These are phyloP conservation scores for Albophoma yamanashiensis DNA, from an alignment of 2,329 filamentous ascomycete species.

Conservation along the genomic window DNA sequence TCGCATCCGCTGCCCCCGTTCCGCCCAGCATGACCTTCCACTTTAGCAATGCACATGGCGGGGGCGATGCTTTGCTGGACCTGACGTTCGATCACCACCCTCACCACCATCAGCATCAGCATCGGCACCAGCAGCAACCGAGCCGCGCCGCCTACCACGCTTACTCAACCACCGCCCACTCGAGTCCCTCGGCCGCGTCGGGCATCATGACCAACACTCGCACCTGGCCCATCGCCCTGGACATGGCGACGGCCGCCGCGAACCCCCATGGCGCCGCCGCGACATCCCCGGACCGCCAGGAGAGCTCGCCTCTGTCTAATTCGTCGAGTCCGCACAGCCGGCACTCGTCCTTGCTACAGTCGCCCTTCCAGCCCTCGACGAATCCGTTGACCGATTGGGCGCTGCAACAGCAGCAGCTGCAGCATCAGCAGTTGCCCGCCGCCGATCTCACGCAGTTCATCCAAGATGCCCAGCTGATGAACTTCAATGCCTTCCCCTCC, in stretches of 20 bases:
- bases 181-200: constrained; percentile 20
- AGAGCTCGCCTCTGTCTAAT: constrained; percentile 37
- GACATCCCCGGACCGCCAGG: constrained; percentile 36
- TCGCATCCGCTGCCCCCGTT: constrained; percentile 19
- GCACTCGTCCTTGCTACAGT: constrained; percentile 38
- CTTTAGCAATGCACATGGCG: constrained; percentile 41
- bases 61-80: constrained; percentile 49
- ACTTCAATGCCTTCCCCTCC: constrained; percentile 40
- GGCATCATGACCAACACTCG: constrained; percentile 25
- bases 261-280: constrained; percentile 34
- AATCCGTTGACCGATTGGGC: constrained; percentile 52
- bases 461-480: constrained; percentile 46
- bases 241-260: constrained; percentile 34
- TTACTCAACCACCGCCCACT: constrained; percentile 14
- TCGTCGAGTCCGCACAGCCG: constrained; percentile 42
- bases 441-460: constrained; percentile 42
- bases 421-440: constrained; percentile 25
- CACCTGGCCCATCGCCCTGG: constrained; percentile 41
- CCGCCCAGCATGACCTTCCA: constrained; percentile 43
- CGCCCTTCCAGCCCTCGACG: constrained; percentile 40
- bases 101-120: constrained; percentile 36
- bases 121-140: constrained; percentile 34
- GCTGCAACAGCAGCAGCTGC: constrained; percentile 43
- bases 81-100: constrained; percentile 49
- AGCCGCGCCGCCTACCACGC: constrained; percentile 36